Evolutionary conservation across 2,329 filamentous ascomycete genomes (phyloP), one percentile per base, ranked within the genome.

Genomic region (Leptographium galeiforme): DNA sequence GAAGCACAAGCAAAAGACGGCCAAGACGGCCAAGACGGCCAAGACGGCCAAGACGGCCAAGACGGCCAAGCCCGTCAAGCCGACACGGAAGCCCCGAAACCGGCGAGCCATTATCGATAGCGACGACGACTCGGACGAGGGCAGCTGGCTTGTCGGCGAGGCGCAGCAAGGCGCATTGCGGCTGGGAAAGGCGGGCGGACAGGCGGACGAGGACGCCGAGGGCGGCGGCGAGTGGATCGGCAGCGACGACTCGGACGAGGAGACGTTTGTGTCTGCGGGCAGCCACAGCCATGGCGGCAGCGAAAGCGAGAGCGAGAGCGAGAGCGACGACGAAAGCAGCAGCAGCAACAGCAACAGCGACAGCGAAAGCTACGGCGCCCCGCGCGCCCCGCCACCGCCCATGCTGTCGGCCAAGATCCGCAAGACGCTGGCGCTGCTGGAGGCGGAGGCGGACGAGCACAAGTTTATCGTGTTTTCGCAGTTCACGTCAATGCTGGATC

Each of bases 391-490:
- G 30, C 30, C 44, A 33, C 12, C 36, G 16, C 30, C 19, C 16
- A 32, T 16, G 32, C 77, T 82, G 2, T 98, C 93, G 0, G 91
- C 93, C 61, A 98, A 98, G 72, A 94, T 98, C 62, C 83, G 85
- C 46, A 83, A 93, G 61, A 77, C 97, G 19, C 78, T 95, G 63
- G 76, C 81, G 56, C 87, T 98, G 51, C 78, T 98, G 10, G 78
- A 82, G 58, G 80, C 80, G 46, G 93, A 98, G 67, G 82, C 83
- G 0, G 72, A 76, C 2, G 76, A 89, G 56, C 88, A 95, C 76
- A 98, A 98, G 66, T 95, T 95, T 64, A 98, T 98, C 62, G 89
- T 98, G 58, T 98, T 98, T 70, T 95, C 89, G 1, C 89, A 97
- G 63, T 98, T 98, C 70, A 98, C 93, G 0, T 93, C 89, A 0